Conservation (phyloP, 352 stramenopile genomes). For the Thraustochytrium sp. region DNA sequence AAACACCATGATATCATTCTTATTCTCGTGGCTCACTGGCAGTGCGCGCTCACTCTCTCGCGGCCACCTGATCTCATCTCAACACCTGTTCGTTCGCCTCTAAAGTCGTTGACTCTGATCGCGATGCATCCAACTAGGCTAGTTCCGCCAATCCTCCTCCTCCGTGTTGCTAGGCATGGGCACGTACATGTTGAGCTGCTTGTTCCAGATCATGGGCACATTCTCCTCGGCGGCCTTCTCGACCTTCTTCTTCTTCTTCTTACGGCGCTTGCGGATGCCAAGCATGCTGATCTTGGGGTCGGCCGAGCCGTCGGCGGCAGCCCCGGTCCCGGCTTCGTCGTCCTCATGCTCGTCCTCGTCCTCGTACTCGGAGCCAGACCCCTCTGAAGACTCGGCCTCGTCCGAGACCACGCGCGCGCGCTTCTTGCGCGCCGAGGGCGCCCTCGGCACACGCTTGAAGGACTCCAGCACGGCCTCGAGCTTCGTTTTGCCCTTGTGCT, state of each 20-base stretch:
- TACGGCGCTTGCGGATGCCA: background rate
- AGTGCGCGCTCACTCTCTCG: no score
- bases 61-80: no score
- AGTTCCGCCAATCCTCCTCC: slow-evolving; percentile 16
- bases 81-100: no score
- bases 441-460: background rate
- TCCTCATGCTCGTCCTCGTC: slow-evolving; percentile 31
- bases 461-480: background rate
- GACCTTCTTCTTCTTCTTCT: slow-evolving; percentile 24
- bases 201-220: slow-evolving; percentile 24
- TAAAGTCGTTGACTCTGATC: no score
- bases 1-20: no score
- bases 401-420: background rate
- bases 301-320: background rate
- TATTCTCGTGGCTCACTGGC: no score
- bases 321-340: background rate
- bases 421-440: background rate
- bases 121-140: background rate
- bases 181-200: slow-evolving; percentile 19
- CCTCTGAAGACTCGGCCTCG: background rate
- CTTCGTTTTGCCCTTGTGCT: background rate
- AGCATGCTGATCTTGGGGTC: background rate
- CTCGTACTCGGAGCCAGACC: background rate
- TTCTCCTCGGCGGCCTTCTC: background rate
- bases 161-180: background rate